Evolutionary conservation across 768 basidiomycete species (phyloP).

Genomic region (Russula abietina): DNA sequence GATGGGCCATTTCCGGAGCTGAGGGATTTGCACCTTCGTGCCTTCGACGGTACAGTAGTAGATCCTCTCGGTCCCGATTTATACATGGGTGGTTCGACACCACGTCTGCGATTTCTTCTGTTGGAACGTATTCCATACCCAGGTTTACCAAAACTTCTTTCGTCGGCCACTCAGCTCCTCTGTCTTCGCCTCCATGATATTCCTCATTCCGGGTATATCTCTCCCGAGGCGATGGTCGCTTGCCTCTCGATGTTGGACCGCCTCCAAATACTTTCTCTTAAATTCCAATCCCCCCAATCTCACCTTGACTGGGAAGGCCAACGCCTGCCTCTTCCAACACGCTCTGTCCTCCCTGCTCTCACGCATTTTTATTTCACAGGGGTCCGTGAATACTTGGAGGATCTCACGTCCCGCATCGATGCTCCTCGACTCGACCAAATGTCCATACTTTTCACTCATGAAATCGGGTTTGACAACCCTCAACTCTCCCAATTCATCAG

Average conservation of each 20-base stretch:
- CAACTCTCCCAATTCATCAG: background rate
- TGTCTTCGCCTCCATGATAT: background rate
- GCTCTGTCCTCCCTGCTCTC: background rate
- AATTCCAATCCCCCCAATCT: background rate
- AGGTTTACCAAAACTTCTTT: background rate
- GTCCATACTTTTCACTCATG: background rate
- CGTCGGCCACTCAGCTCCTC: background rate
- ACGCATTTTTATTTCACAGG: background rate
- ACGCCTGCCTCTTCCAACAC: background rate
- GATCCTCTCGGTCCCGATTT: background rate
- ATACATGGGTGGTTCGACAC: background rate
- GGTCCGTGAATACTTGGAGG: background rate
- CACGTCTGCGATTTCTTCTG: background rate
- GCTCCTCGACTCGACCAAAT: background rate
- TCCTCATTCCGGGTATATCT: background rate
- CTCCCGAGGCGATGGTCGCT: background rate
- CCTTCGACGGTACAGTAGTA: no score
- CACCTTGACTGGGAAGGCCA: background rate
- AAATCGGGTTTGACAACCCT: background rate
- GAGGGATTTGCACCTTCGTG: background rate
- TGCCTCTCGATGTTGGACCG: background rate
- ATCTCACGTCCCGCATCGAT: background rate
- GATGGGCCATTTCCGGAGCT: slow-evolving; percentile 5
- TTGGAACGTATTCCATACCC: background rate
- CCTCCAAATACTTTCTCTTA: background rate